Conservation (phyloP, 106 monocot species). For the Posidonia australis region DNA sequence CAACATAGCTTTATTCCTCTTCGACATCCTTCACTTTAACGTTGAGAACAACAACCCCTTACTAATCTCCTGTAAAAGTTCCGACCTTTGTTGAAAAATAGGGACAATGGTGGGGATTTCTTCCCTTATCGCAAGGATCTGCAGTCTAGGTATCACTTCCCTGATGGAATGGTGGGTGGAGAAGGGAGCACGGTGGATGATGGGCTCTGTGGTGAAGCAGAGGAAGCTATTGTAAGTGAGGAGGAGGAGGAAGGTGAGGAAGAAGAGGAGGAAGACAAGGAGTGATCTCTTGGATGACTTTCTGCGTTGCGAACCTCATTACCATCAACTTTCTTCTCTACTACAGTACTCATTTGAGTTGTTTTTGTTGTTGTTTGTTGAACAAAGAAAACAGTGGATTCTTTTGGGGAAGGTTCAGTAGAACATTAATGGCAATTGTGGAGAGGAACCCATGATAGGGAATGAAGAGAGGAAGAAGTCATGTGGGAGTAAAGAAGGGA, state of each 20-base stretch:
- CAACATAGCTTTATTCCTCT: constrained; percentile 4
- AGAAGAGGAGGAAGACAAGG: constrained; percentile 10
- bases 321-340: too few species aligned
- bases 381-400: too few species aligned
- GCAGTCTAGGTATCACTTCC: constrained; percentile 1
- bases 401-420: too few species aligned
- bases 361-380: too few species aligned
- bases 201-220: constrained; percentile 11
- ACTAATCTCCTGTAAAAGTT: background rate
- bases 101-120: background rate
- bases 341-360: too few species aligned
- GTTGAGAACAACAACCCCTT: background rate
- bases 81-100: background rate
- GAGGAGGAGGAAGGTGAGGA: constrained; percentile 15
- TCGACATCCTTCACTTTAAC: background rate
- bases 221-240: constrained; percentile 12
- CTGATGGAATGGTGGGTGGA: background rate
- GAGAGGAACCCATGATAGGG: too few species aligned
- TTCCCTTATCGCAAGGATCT: constrained; percentile 4
- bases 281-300: background rate
- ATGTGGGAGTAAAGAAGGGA: too few species aligned
- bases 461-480: too few species aligned
- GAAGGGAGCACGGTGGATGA: background rate
- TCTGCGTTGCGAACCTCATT: background rate
- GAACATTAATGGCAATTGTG: too few species aligned